A percentile compares a stretch with the other conserved stretches of the same genome.
phyloP scores from a whole-genome alignment of 495 filamentous ascomycete genomes.

The Penicillium cosmopolitanum region DNA sequence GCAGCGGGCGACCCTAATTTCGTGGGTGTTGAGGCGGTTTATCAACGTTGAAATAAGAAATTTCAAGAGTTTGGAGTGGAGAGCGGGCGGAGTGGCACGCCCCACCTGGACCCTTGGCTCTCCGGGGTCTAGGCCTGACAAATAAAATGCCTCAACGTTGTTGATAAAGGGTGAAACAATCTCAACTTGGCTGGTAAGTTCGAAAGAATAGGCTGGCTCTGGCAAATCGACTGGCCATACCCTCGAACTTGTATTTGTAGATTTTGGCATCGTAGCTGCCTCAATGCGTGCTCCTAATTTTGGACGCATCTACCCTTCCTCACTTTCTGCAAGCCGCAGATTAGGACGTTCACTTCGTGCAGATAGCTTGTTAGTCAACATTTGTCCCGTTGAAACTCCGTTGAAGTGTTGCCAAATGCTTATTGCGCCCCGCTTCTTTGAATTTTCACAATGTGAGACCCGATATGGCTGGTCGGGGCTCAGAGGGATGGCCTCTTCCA shows the following conservation, averaged over 20 bases:
- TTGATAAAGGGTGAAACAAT: background rate
- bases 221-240: background rate
- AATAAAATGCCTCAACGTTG: background rate
- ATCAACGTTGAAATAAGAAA: slow-evolving; percentile 1
- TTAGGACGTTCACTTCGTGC: background rate
- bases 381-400: no score
- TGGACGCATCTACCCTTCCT: no score
- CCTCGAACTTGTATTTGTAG: background rate
- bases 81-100: background rate
- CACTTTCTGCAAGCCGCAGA: background rate
- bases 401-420: no score
- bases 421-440: no score
- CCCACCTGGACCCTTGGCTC: background rate
- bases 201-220: no score
- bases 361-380: no score
- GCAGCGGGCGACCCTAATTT: background rate
- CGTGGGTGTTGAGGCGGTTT: background rate
- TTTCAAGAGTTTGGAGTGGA: background rate
- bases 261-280: no score
- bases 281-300: no score
- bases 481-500: no score
- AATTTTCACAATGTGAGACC: no score
- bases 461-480: no score
- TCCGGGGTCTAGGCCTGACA: background rate
- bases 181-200: background rate